Percentiles rank a stretch among this genome's conserved stretches.
These are phyloP conservation scores for Phytopythium litorale DNA, from an alignment of 352 stramenopile species.

Conservation along the genomic window DNA sequence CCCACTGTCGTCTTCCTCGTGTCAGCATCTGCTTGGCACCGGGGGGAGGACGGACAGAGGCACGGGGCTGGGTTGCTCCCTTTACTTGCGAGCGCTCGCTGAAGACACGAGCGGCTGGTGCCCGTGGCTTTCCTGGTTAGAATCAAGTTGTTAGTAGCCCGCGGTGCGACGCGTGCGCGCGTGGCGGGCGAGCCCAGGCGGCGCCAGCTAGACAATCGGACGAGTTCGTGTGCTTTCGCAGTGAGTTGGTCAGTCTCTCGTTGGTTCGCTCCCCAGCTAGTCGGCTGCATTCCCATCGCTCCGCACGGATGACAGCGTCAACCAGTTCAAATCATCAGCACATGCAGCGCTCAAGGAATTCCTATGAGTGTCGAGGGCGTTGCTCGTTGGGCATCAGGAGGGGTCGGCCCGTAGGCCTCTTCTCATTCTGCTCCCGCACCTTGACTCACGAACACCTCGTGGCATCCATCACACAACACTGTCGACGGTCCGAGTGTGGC, in stretches of 20 bases:
- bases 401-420: too few species aligned
- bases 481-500: too few species aligned
- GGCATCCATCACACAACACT: too few species aligned
- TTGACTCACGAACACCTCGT: too few species aligned
- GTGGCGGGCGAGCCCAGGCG: not conserved
- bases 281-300: too few species aligned
- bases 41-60: not conserved
- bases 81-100: not conserved
- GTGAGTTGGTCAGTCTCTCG: not conserved
- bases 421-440: too few species aligned
- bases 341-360: too few species aligned
- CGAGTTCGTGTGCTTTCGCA: not conserved
- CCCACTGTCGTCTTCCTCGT: not conserved
- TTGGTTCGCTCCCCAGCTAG: not conserved
- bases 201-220: not conserved
- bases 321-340: too few species aligned
- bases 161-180: not conserved
- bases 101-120: not conserved
- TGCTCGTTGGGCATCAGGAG: too few species aligned
- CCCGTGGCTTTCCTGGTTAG: conserved; percentile 1
- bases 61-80: not conserved
- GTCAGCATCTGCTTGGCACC: not conserved
- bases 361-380: too few species aligned
- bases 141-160: conserved; percentile 5
- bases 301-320: too few species aligned